Percentiles rank a stretch among this genome's conserved stretches.
phyloP scores from a whole-genome alignment of 2,329 filamentous ascomycete species.

The Colletotrichum brevisporum region DNA sequence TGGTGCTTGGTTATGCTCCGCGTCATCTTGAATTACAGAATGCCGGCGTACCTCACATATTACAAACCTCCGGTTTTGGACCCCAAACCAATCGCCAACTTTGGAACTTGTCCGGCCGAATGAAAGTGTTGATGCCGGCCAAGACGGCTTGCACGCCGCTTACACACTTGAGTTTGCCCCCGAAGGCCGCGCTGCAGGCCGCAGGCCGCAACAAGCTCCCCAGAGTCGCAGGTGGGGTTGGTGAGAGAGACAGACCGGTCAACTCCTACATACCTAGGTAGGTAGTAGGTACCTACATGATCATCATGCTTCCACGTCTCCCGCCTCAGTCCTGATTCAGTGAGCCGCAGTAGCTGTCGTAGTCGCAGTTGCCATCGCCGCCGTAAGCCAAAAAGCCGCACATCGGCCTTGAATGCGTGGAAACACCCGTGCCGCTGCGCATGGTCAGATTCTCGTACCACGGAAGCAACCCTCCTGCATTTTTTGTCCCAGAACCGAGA shows the following conservation, averaged over 20 bases:
- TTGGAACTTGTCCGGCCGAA: slow-evolving; percentile 17
- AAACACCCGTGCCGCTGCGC: not conserved
- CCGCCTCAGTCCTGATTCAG: no score
- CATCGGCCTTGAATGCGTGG: not conserved
- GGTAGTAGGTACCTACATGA: no score
- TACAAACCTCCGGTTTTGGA: slow-evolving; percentile 18
- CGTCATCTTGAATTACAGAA: not conserved
- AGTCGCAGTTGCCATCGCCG: no score
- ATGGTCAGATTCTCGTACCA: slow-evolving; percentile 27
- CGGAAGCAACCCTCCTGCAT: not conserved
- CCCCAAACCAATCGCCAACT: slow-evolving; percentile 10
- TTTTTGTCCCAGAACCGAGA: not conserved
- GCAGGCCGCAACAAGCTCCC: slow-evolving; percentile 6
- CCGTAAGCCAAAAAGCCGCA: not conserved
- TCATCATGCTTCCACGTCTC: no score
- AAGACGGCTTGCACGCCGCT: slow-evolving; percentile 31
- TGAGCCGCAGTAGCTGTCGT: no score
- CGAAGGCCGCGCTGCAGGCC: not conserved
- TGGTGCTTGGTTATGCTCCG: not conserved
- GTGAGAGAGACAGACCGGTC: no score
- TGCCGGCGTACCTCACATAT: slow-evolving; percentile 24
- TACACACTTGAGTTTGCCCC: slow-evolving; percentile 9
- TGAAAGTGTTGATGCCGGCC: slow-evolving; percentile 15
- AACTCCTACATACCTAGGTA: no score
- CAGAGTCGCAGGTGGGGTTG: no score